Evolutionary conservation across 345 rosid species (phyloP).

Genomic region (Ailanthus altissimus): DNA sequence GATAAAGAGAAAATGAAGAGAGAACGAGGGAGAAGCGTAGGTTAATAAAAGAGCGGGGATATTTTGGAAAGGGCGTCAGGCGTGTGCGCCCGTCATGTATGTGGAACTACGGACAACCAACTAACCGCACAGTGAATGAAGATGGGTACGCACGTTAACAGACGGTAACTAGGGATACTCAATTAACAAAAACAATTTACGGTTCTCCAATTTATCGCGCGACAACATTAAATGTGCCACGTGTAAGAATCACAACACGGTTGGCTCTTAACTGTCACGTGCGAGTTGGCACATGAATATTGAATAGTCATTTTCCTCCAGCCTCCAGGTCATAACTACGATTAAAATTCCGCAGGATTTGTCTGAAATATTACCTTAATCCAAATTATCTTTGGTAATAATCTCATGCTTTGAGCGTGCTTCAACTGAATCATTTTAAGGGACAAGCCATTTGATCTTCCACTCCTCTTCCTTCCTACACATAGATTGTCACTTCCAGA

Average conservation of each 20-base stretch:
- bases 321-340: not conserved
- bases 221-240: not conserved
- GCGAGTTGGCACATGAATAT: not conserved
- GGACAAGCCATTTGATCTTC: not conserved
- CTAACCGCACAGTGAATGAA: slow-evolving; percentile 12
- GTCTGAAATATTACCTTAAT: too few species aligned
- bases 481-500: not conserved
- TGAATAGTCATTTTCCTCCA: not conserved
- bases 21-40: slow-evolving; percentile 9
- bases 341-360: too few species aligned
- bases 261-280: not conserved
- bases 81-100: slow-evolving; percentile 20
- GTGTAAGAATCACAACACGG: not conserved
- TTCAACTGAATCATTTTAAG: not conserved
- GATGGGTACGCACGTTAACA: slow-evolving; percentile 27
- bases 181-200: too few species aligned
- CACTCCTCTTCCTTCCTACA: not conserved
- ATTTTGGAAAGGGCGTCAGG: slow-evolving; percentile 20
- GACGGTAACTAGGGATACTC: too few species aligned
- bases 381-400: not conserved
- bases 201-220: not conserved
- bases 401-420: not conserved
- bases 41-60: slow-evolving; percentile 29
- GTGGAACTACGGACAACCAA: slow-evolving; percentile 27
- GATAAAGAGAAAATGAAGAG: slow-evolving; percentile 10